phyloP scores from a whole-genome alignment of 73 alveolate species.

The Effrenium voratum region DNA sequence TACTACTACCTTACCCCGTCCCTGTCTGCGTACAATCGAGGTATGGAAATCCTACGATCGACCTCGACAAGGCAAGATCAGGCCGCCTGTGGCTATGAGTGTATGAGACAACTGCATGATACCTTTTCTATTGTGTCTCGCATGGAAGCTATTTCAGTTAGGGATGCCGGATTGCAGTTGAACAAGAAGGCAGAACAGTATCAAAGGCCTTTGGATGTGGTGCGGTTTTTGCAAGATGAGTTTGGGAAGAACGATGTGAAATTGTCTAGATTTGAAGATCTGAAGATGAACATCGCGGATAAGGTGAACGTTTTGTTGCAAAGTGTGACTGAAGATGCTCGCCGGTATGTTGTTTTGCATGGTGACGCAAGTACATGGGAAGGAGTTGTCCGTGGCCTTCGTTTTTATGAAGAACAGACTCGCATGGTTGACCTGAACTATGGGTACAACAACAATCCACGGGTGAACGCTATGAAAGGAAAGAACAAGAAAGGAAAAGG shows the following conservation, averaged over 20 bases:
- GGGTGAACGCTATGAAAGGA: not conserved
- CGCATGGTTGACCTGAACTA: not conserved
- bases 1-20: not conserved
- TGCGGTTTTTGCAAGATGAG: not conserved
- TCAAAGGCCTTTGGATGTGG: not conserved
- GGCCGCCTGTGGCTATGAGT: not conserved
- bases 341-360: not conserved
- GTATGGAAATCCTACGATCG: not conserved
- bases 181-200: not conserved
- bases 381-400: no score
- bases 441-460: not conserved
- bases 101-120: not conserved
- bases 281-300: not conserved
- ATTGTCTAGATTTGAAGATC: not conserved
- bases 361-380: not conserved
- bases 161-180: not conserved
- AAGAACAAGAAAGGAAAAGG: not conserved
- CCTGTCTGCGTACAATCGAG: not conserved
- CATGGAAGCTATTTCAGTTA: not conserved
- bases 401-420: not conserved
- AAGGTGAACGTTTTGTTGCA: not conserved
- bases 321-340: not conserved
- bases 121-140: not conserved
- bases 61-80: not conserved
- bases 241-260: not conserved